phyloP scores from a whole-genome alignment of 345 rosid genomes.

The Nasturtium officinale region DNA sequence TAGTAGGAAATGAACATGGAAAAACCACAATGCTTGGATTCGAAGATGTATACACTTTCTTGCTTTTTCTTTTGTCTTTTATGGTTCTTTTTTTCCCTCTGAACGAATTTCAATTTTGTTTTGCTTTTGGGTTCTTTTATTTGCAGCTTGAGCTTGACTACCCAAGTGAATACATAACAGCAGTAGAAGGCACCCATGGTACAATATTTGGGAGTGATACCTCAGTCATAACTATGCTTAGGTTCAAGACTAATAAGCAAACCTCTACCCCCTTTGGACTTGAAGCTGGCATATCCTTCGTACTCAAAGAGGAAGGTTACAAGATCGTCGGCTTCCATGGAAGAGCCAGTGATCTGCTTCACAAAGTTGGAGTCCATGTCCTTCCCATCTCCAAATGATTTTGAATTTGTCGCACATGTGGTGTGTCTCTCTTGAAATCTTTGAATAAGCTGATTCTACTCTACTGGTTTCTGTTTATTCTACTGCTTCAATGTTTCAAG shows the following conservation, averaged over 20 bases:
- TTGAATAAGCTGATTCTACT: slow-evolving; percentile 24
- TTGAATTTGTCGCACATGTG: slow-evolving; percentile 4
- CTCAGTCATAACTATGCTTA: slow-evolving; percentile 21
- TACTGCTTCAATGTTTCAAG: neutral
- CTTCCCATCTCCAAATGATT: slow-evolving; percentile 32
- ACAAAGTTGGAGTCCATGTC: slow-evolving; percentile 40
- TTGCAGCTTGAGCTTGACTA: slow-evolving; percentile 35
- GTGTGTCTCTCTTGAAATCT: slow-evolving; percentile 1
- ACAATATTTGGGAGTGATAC: neutral
- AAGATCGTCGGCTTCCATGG: slow-evolving; percentile 46
- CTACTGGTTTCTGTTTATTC: neutral
- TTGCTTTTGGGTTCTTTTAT: neutral
- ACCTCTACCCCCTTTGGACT: slow-evolving; percentile 32
- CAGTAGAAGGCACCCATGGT: slow-evolving; percentile 24
- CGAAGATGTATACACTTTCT: slow-evolving; percentile 15
- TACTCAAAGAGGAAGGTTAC: neutral
- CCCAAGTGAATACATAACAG: slow-evolving; percentile 39
- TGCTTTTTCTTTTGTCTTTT: neutral
- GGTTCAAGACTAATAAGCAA: slow-evolving; percentile 35
- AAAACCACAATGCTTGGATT: slow-evolving; percentile 12
- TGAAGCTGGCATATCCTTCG: slow-evolving; percentile 17
- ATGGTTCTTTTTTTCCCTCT: neutral
- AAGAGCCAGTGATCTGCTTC: slow-evolving; percentile 21
- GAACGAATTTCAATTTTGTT: neutral
- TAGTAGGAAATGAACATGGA: slow-evolving; percentile 26